Conservation (phyloP, 306 rosid species). For the Sicyos edulis region DNA sequence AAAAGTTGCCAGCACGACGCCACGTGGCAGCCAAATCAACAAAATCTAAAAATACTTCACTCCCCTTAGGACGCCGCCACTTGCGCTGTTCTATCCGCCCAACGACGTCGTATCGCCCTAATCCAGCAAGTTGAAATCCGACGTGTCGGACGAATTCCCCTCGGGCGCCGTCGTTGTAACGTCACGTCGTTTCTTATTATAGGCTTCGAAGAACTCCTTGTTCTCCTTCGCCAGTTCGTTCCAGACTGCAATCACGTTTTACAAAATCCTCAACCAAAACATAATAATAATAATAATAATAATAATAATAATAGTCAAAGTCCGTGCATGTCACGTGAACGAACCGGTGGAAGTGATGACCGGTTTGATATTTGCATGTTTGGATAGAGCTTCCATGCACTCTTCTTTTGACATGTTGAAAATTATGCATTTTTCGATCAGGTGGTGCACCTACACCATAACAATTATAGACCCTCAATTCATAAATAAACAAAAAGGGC, state of each 20-base stretch:
- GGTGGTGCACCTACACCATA: conserved; percentile 41
- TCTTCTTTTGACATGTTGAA: conserved; percentile 91
- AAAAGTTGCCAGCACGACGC: neutral
- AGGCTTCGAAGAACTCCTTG: conserved; percentile 79
- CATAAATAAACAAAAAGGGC: too few relatives aligned
- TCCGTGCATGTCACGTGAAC: conserved; percentile 17
- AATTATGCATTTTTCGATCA: conserved; percentile 83
- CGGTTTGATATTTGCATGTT: conserved; percentile 81
- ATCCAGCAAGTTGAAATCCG: neutral
- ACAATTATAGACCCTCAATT: neutral
- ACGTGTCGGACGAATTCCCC: conserved; percentile 22
- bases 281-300: neutral
- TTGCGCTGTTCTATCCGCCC: neutral
- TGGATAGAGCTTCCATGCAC: conserved; percentile 93
- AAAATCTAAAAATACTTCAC: conserved; percentile 5
- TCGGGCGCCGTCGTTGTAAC: conserved; percentile 13
- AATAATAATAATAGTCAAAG: neutral
- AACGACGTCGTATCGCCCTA: conserved; percentile 11
- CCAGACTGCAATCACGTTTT: conserved; percentile 53
- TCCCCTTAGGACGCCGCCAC: neutral
- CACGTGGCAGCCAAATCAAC: conserved; percentile 5
- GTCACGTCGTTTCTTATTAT: conserved; percentile 26
- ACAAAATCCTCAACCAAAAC: neutral
- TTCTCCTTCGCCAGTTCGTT: conserved; percentile 90
- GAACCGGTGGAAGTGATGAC: conserved; percentile 83